Conservation (phyloP, 306 rosid species). For the Rubus idaeus region DNA sequence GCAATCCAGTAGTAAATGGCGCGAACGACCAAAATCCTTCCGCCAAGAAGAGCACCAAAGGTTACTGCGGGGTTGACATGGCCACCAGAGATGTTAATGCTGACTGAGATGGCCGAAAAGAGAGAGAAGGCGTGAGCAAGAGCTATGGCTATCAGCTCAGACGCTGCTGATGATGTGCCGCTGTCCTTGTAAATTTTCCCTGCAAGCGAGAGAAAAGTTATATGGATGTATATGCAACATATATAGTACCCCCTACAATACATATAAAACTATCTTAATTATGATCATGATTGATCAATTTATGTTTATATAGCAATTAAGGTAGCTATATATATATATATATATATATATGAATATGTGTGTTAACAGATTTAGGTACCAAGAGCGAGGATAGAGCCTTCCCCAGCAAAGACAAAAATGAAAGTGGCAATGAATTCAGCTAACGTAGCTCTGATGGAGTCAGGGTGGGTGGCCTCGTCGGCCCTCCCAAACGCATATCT, state of each 20-base stretch:
- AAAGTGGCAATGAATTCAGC: constrained; percentile 82
- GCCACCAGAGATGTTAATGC: constrained; percentile 83
- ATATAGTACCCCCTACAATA: too few species aligned
- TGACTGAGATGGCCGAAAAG: constrained; percentile 68
- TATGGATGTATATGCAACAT: too few species aligned
- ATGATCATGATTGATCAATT: not conserved
- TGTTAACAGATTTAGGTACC: constrained; percentile 31
- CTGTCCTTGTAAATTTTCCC: constrained; percentile 70
- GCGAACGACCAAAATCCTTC: constrained; percentile 74
- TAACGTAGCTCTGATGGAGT: constrained; percentile 81
- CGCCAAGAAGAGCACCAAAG: constrained; percentile 81
- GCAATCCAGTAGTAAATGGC: constrained; percentile 85
- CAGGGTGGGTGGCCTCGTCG: constrained; percentile 92
- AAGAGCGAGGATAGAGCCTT: constrained; percentile 90
- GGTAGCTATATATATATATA: not conserved
- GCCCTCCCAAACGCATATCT: constrained; percentile 76
- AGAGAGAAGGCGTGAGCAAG: constrained; percentile 72
- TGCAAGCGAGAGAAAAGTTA: constrained; percentile 12
- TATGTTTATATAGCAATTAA: not conserved
- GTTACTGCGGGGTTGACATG: constrained; percentile 95
- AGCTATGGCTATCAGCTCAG: constrained; percentile 58
- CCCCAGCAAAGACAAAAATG: constrained; percentile 91
- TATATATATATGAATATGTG: not conserved
- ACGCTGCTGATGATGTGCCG: constrained; percentile 42
- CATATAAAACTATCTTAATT: not conserved